These are phyloP conservation scores for Lachnellula subtilissima DNA, from an alignment of 2,329 filamentous ascomycete species.

Conservation along the genomic window DNA sequence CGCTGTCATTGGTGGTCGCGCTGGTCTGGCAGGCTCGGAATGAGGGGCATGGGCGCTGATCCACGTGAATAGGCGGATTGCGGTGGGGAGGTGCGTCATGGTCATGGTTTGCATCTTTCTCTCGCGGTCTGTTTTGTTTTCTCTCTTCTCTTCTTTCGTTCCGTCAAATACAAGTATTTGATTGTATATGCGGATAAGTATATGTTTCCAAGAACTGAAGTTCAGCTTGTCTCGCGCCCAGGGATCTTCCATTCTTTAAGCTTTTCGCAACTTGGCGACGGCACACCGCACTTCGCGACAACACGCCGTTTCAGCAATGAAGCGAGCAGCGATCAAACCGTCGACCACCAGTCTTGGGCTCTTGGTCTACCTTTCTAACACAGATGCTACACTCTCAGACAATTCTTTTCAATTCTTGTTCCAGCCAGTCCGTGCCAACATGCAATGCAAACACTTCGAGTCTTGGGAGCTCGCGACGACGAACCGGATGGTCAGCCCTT, in stretches of 20 bases:
- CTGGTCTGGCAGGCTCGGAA: not conserved
- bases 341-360: not conserved
- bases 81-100: not conserved
- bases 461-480: too few species aligned
- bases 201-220: not conserved
- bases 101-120: not conserved
- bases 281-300: not conserved
- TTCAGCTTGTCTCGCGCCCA: not conserved
- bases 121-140: not conserved
- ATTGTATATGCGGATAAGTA: not conserved
- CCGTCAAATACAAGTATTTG: not conserved
- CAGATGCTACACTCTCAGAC: not conserved
- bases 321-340: not conserved
- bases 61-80: not conserved
- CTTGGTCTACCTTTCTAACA: not conserved
- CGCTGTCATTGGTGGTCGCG: not conserved
- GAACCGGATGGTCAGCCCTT: too few species aligned
- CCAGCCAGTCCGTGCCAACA: too few species aligned
- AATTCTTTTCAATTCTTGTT: too few species aligned
- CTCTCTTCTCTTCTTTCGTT: not conserved
- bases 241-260: not conserved
- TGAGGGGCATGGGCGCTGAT: not conserved
- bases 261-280: not conserved
- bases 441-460: too few species aligned
- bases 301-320: not conserved